Conservation (phyloP, 495 filamentous ascomycete species). For the Penicillium diatomitis region DNA sequence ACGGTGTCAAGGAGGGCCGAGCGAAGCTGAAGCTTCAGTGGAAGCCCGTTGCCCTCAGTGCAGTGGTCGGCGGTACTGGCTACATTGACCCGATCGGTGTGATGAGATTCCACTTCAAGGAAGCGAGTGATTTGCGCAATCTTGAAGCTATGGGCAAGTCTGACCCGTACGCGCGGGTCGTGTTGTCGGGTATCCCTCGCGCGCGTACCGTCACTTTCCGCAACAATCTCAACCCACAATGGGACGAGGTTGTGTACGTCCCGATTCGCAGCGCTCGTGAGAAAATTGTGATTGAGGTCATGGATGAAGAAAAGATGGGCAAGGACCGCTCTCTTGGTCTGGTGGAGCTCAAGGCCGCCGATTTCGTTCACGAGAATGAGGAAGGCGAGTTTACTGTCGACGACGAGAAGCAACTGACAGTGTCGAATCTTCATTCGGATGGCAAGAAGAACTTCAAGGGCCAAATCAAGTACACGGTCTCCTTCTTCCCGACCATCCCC, state of each 20-base stretch:
- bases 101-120: constrained; percentile 86
- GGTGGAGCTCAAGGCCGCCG: constrained; percentile 62
- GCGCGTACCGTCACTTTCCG: constrained; percentile 89
- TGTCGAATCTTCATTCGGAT: constrained; percentile 50
- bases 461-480: constrained; percentile 67
- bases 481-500: constrained; percentile 86
- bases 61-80: constrained; percentile 68
- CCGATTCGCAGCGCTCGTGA: constrained; percentile 83
- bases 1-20: constrained; percentile 71
- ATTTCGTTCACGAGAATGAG: constrained; percentile 71
- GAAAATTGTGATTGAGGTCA: constrained; percentile 80
- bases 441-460: constrained; percentile 66
- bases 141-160: constrained; percentile 94
- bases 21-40: constrained; percentile 84
- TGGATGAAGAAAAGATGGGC: constrained; percentile 87
- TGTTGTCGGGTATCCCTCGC: constrained; percentile 83
- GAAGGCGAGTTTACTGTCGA: constrained; percentile 75
- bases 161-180: constrained; percentile 82
- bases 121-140: constrained; percentile 74
- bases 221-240: constrained; percentile 91
- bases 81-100: constrained; percentile 92
- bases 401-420: constrained; percentile 57
- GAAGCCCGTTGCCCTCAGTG: constrained; percentile 86
- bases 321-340: constrained; percentile 80
- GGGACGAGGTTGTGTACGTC: constrained; percentile 92